A percentile compares a stretch with the other conserved stretches of the same genome.
Conservation (phyloP, 2,329 filamentous ascomycete genomes). For the Apiospora marii region DNA sequence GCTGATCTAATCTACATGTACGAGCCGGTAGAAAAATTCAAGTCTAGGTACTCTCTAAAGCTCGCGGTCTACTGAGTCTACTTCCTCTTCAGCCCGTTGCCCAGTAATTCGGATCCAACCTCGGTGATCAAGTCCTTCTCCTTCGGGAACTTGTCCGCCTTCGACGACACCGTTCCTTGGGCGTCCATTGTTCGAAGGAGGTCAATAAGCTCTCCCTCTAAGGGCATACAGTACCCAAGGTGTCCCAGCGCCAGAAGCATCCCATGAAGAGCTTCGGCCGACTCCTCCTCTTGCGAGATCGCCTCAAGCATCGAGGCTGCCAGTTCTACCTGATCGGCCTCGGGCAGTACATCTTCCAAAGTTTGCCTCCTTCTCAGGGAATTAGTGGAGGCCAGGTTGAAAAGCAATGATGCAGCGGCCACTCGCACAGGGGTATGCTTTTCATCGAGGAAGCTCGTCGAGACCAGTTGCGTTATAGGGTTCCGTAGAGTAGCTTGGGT, state of each 20-base stretch:
- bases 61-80: conserved; percentile 8
- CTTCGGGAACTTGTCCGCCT: conserved; percentile 61
- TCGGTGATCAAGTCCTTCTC: conserved; percentile 64
- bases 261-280: conserved; percentile 78
- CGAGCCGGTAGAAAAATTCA: not conserved
- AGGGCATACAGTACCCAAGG: conserved; percentile 73
- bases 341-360: conserved; percentile 65
- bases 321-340: conserved; percentile 80
- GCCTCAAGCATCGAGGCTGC: conserved; percentile 83
- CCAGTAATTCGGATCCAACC: conserved; percentile 60
- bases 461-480: conserved; percentile 73
- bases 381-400: conserved; percentile 80
- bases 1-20: not conserved
- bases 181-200: conserved; percentile 83
- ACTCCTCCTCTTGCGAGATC: conserved; percentile 63
- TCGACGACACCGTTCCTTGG: conserved; percentile 65
- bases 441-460: conserved; percentile 80
- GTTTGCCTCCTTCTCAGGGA: conserved; percentile 69
- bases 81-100: conserved; percentile 54
- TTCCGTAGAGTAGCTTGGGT: conserved; percentile 58
- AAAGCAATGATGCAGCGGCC: conserved; percentile 82
- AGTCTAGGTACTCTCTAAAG: not conserved
- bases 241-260: conserved; percentile 80
- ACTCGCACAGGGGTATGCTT: conserved; percentile 78
- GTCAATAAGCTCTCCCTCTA: conserved; percentile 80